These are phyloP conservation scores for Eragrostis curvula DNA, from an alignment of 176 grass and related monocot genomes.

Conservation along the genomic window DNA sequence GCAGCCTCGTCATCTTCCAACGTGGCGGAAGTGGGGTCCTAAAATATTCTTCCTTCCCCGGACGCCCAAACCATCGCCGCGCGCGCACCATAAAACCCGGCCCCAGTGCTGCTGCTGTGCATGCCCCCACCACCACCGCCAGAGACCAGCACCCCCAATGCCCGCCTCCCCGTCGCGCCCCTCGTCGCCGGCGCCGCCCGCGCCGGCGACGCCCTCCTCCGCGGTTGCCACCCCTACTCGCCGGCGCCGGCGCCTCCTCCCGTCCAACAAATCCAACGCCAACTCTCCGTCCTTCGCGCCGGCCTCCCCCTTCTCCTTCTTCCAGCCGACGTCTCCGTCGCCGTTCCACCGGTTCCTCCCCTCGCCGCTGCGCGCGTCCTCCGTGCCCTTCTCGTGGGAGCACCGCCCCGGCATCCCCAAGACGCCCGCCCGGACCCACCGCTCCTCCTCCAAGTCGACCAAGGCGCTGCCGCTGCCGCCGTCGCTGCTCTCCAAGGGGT, in stretches of 20 bases:
- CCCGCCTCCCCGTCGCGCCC: slow-evolving; percentile 33
- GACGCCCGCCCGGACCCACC: slow-evolving; percentile 29
- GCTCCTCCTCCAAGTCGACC: background rate
- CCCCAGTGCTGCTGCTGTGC: background rate
- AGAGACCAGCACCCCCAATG: slow-evolving; percentile 15
- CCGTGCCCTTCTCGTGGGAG: slow-evolving; percentile 66
- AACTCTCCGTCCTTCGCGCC: background rate
- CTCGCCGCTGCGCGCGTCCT: slow-evolving; percentile 46
- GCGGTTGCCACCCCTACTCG: slow-evolving; percentile 13
- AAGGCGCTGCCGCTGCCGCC: slow-evolving; percentile 43
- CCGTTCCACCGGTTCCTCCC: slow-evolving; percentile 50
- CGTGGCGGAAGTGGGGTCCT: background rate
- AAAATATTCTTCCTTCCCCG: background rate
- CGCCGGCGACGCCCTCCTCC: slow-evolving; percentile 13
- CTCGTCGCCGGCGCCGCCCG: background rate
- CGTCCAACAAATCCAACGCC: background rate
- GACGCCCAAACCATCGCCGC: background rate
- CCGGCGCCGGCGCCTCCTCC: slow-evolving; percentile 3
- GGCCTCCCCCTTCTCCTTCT: slow-evolving; percentile 29
- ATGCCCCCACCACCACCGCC: background rate
- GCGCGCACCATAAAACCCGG: slow-evolving; percentile 35
- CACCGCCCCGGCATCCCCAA: slow-evolving; percentile 62
- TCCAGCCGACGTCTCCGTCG: slow-evolving; percentile 31
- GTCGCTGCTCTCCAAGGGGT: slow-evolving; percentile 46
- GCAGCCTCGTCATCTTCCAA: background rate